Evolutionary conservation across 306 rosid species (phyloP), one percentile per base, ranked within the genome.

Genomic region (Coriaria nepalensis): DNA sequence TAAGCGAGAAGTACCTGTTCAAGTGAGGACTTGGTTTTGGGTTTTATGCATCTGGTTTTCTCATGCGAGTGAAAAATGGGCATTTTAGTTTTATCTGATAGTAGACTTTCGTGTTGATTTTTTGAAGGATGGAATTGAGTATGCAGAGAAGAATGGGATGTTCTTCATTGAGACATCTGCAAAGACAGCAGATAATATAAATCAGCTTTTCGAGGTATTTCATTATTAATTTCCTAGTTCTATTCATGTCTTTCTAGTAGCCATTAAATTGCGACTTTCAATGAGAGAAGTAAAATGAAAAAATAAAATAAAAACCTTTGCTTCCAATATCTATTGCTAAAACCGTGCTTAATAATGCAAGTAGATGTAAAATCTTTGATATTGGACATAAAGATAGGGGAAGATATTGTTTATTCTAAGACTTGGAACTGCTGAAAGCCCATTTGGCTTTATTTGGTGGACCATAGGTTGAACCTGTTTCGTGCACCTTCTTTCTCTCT

Each of bases 111-210:
- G 13, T 50, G 6, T 33, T 37, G 8, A 3, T 20, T 20, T 43
- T 20, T 10, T 67, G 66, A 66, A 92, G 98, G 96, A 92, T 62
- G 96, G 87, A 51, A 69, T 49, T 55, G 96, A 85, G 29, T 85
- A 77, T 63, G 96, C 98, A 2, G 96, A 92, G 70, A 82, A 79
- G 83, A 92, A 82, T 10, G 87, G 93, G 55, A 82, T 92, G 96
- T 85, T 92, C 84, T 92, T 79, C 43, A 92, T 85, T n/a, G 98
- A 92, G 83, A 85, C 98, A 53, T 92, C 98, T 39, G 98, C 98
- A 41, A 92, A 85, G 79, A 92, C 98, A 6, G 98, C 98, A 6
- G 96, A 92, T 68, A 92, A 92, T 59, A 85, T 92, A 48, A 92
- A 85, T 61, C 86, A 85, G 69, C 82, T 92, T 60, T 92, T 92